A percentile compares a stretch with the other conserved stretches of the same genome.
These are phyloP conservation scores for Solanum sejunctum DNA, from an alignment of 257 asterid species.

Conservation along the genomic window DNA sequence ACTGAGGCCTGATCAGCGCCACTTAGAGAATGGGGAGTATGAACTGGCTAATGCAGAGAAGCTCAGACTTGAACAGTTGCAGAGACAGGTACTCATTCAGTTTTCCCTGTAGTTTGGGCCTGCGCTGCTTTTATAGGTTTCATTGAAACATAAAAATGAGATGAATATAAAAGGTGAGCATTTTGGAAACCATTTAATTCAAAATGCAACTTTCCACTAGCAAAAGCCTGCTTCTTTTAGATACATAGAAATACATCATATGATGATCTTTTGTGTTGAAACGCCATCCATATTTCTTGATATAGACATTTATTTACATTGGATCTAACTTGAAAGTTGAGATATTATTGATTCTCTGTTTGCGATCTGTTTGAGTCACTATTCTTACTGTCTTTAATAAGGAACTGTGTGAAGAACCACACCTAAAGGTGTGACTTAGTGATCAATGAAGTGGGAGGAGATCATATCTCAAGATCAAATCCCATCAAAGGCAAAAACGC, in stretches of 20 bases:
- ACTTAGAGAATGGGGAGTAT: slow-evolving; percentile 92
- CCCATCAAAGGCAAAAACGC: not conserved
- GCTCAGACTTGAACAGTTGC: slow-evolving; percentile 93
- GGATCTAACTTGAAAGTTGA: not conserved
- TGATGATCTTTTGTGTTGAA: not conserved
- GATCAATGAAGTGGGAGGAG: not conserved
- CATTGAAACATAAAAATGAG: not conserved
- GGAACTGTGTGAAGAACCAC: not conserved
- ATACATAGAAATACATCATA: not conserved
- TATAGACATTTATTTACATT: not conserved
- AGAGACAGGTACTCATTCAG: slow-evolving; percentile 66
- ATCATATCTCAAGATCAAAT: not conserved
- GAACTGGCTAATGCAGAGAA: slow-evolving; percentile 92
- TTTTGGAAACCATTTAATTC: not conserved
- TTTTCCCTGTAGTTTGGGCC: not conserved
- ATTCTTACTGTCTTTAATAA: not conserved
- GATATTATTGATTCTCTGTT: not conserved
- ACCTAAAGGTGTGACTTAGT: not conserved
- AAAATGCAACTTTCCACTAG: not conserved
- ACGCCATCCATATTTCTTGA: not conserved
- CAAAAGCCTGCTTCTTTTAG: not conserved
- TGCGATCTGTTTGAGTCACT: not conserved
- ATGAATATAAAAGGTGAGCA: not conserved
- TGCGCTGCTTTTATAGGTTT: not conserved
- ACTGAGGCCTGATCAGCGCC: slow-evolving; percentile 93